Conservation (phyloP, 768 basidiomycete species). For the Neoboletus brunneissimus region DNA sequence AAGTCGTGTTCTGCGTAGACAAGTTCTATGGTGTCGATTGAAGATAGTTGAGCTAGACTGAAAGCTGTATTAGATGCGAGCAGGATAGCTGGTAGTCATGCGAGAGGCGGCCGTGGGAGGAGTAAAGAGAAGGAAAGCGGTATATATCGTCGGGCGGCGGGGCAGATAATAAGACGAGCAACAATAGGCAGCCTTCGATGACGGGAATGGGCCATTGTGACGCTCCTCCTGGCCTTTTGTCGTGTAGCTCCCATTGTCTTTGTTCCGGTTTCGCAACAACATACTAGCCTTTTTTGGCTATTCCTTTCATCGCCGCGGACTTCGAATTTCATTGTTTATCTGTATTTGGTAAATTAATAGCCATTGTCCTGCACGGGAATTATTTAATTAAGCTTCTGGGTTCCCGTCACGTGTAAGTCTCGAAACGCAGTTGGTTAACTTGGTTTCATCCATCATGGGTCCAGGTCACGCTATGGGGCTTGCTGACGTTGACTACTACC, state of each 20-base stretch:
- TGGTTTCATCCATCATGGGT: background rate
- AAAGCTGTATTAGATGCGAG: background rate
- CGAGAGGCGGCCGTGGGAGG: background rate
- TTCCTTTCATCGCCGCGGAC: constrained; percentile 21
- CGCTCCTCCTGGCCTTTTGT: constrained; percentile 21
- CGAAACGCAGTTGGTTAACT: no score
- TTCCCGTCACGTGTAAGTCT: background rate
- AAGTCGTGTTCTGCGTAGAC: constrained; percentile 2
- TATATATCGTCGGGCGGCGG: constrained; percentile 19
- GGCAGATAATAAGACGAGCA: constrained; percentile 12
- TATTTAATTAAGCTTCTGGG: background rate
- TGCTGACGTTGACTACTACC: no score
- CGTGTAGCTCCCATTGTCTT: constrained; percentile 24
- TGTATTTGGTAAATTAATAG: constrained; percentile 3
- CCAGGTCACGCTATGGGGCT: no score
- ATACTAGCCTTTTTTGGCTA: constrained; percentile 11
- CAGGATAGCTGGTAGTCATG: background rate
- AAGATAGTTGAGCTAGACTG: background rate
- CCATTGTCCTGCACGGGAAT: background rate
- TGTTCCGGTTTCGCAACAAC: constrained; percentile 25
- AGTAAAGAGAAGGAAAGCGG: background rate
- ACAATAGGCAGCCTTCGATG: constrained; percentile 17
- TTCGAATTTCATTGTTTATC: constrained; percentile 11
- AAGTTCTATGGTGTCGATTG: background rate
- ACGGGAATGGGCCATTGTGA: constrained; percentile 1